phyloP scores from a whole-genome alignment of 208 protist species.

The Phytomonas francai region DNA sequence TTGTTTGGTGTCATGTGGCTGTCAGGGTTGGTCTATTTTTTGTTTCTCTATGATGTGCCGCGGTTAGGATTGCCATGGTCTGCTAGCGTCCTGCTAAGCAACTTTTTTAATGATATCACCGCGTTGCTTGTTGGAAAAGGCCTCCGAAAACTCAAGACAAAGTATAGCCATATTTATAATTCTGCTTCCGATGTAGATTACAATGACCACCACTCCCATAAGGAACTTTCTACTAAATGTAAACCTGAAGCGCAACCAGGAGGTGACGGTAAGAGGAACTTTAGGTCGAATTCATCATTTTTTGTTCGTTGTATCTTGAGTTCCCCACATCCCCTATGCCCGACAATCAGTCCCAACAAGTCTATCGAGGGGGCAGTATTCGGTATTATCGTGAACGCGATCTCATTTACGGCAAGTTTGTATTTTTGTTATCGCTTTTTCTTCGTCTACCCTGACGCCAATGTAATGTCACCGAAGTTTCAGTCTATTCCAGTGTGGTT shows the following conservation, averaged over 20 bases:
- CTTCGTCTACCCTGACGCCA: conserved; percentile 12
- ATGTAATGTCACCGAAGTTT: conserved; percentile 25
- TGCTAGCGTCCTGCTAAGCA: conserved; percentile 43
- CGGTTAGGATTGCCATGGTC: conserved; percentile 49
- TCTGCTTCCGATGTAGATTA: neutral
- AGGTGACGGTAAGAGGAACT: neutral
- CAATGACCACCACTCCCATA: neutral
- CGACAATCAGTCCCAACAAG: conserved; percentile 83
- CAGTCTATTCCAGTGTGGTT: conserved; percentile 36
- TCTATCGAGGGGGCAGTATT: conserved; percentile 74
- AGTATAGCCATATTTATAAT: conserved; percentile 21
- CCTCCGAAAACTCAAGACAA: conserved; percentile 16
- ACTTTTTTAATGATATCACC: conserved; percentile 77
- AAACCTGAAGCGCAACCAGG: neutral
- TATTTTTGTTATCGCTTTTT: conserved; percentile 20
- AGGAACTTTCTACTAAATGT: neutral
- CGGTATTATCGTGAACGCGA: conserved; percentile 43
- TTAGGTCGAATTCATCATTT: neutral
- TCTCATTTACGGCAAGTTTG: conserved; percentile 45
- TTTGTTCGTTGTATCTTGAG: conserved; percentile 19
- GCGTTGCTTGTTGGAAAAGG: conserved; percentile 57
- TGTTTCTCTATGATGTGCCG: conserved; percentile 47
- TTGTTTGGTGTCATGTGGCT: conserved; percentile 81
- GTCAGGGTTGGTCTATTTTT: conserved; percentile 33
- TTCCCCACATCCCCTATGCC: conserved; percentile 47